phyloP scores from a whole-genome alignment of 306 rosid genomes.

The Macrotyloma uniflorum region DNA sequence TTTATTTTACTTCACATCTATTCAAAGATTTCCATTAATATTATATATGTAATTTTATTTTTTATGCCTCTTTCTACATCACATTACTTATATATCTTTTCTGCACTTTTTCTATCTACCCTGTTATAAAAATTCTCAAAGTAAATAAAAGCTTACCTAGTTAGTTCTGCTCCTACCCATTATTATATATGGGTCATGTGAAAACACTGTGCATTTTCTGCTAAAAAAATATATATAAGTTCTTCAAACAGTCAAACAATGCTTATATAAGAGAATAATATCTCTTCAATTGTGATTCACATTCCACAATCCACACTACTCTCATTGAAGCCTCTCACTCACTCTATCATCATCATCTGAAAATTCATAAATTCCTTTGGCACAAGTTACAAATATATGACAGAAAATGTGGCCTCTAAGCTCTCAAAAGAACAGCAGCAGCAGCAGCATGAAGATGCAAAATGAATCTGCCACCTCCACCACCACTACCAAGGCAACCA shows the following conservation, averaged over 20 bases:
- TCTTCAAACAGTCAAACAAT: background rate
- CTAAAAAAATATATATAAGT: background rate
- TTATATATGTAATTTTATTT: too few species aligned
- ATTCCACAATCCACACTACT: background rate
- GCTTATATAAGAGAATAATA: background rate
- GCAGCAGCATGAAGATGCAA: background rate
- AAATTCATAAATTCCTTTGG: background rate
- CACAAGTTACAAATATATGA: background rate
- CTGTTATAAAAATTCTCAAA: background rate
- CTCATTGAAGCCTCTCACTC: background rate
- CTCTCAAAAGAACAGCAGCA: slow-evolving; percentile 42
- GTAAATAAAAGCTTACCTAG: background rate
- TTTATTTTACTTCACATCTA: background rate
- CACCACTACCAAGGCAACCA: background rate
- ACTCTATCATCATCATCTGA: background rate
- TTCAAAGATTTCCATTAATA: background rate
- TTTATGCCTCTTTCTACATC: background rate
- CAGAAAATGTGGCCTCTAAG: slow-evolving; percentile 54
- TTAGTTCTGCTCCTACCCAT: background rate
- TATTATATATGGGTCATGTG: background rate
- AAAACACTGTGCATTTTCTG: background rate
- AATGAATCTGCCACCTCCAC: slow-evolving; percentile 5
- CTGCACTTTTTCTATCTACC: too few species aligned
- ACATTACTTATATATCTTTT: too few species aligned
- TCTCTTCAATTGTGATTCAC: background rate